These are phyloP conservation scores for Plasmodium billcollinsi DNA, from an alignment of 169 alveolate genomes.

Conservation along the genomic window DNA sequence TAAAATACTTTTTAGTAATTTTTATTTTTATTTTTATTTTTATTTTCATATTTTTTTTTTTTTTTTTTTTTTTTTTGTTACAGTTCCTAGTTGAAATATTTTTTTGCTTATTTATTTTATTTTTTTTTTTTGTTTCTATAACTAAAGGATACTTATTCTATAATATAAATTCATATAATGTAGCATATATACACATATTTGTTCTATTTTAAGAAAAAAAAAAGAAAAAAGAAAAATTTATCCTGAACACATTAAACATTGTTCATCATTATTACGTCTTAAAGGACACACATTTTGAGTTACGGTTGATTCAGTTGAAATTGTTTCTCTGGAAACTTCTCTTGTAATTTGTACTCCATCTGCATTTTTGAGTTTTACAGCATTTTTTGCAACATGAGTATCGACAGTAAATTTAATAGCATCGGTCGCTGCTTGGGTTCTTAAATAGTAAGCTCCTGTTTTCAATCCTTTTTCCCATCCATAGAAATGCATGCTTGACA, in stretches of 20 bases:
- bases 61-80: neutral
- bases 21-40: no score
- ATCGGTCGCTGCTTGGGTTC: slow-evolving; percentile 98
- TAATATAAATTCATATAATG: slow-evolving; percentile 5
- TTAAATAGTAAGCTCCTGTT: slow-evolving; percentile 97
- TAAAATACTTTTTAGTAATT: no score
- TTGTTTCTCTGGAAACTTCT: slow-evolving; percentile 76
- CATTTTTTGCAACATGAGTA: slow-evolving; percentile 83
- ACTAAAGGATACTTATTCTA: no score
- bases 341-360: slow-evolving; percentile 51
- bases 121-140: neutral
- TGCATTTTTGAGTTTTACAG: slow-evolving; percentile 77
- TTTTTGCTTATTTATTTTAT: neutral
- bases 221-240: slow-evolving; percentile 19
- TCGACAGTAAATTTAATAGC: slow-evolving; percentile 99
- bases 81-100: neutral
- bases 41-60: neutral
- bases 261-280: slow-evolving; percentile 79
- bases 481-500: slow-evolving; percentile 98
- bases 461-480: slow-evolving; percentile 98
- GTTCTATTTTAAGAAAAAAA: slow-evolving; percentile 1
- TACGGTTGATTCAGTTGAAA: slow-evolving; percentile 68
- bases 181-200: neutral
- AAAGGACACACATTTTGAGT: slow-evolving; percentile 65
- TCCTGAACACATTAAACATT: slow-evolving; percentile 86